Base-by-base conservation (phyloP, 257 asterid genomes). In the Solanum chmielewskii region DNA sequence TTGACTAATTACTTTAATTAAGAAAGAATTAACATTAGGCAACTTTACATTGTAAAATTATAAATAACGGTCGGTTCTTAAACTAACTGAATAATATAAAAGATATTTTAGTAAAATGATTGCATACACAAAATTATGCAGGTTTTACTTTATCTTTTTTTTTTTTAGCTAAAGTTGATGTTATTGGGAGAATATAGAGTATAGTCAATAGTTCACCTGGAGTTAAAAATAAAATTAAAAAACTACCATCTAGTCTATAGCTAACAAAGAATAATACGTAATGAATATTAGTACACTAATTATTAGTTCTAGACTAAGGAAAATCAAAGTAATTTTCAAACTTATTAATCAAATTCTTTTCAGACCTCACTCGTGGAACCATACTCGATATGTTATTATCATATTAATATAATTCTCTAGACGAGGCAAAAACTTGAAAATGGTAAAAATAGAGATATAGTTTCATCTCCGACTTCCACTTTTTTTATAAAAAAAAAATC, bases 401-500 rank as follows among this genome's bases (percentile, higher is more conserved):
- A 20, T 20, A 20, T 59, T 59, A 59, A 20, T 20, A 2, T 29
- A 73, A 37, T 37, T 73, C 49, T 73, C 15, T 33, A 6, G 14
- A 18, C 29, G 25, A 70, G 41, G 13, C 15, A 41, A 73, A 35
- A 35, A 33, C n/a, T 35, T 9, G 20, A 6, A 74, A 74, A 74
- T 39, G 59, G 12, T 75, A 41, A 75, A 42, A 41, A 76, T 13
- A 16, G n/a, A 41, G 60, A 41, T n/a, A 3, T 42, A 76, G 37
- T n/a, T 42, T 42, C 83, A 68, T 47, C 8, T 84, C 85, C 84
- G 70, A 87, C 86, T 62, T 62, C 0, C 16, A 62, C 69, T 60
- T 18, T 56, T 56, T 18, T 9, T 0, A 1, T 0, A 1, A 14
- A 49, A 49, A 49, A 37, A 45, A 47, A 49, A 62, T 4, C 70